Conservation (phyloP, 495 filamentous ascomycete genomes). For the Parathielavia hyrcaniae region DNA sequence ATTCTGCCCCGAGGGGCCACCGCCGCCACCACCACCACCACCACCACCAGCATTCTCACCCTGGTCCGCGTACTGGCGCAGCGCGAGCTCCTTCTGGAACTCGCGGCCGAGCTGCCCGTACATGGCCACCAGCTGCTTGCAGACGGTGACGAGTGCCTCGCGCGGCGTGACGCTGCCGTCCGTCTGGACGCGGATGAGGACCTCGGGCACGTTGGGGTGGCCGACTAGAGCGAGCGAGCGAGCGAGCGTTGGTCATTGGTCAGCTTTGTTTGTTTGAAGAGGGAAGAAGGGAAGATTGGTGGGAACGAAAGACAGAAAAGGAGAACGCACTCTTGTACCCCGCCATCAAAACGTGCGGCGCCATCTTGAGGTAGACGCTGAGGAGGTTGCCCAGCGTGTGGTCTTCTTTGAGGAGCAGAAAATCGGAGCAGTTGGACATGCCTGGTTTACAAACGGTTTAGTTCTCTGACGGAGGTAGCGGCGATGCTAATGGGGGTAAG, state of each 20-base stretch:
- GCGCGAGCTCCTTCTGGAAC: conserved; percentile 91
- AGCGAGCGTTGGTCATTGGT: no score
- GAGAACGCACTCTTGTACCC: conserved; percentile 68
- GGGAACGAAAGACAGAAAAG: neutral
- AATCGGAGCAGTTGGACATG: conserved; percentile 76
- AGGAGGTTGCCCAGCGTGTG: conserved; percentile 93
- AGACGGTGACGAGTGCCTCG: conserved; percentile 73
- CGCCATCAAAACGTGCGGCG: conserved; percentile 71
- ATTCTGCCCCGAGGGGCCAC: conserved; percentile 2
- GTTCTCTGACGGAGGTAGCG: neutral
- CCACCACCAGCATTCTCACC: conserved; percentile 38
- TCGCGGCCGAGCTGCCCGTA: conserved; percentile 70
- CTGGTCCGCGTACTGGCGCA: conserved; percentile 80
- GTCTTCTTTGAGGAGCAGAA: conserved; percentile 93
- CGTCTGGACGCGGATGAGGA: conserved; percentile 85
- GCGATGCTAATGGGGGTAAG: neutral
- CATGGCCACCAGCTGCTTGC: conserved; percentile 69
- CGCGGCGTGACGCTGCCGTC: conserved; percentile 81
- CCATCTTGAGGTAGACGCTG: conserved; percentile 69
- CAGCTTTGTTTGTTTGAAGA: neutral
- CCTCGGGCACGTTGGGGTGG: conserved; percentile 79
- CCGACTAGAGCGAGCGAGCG: conserved; percentile 56
- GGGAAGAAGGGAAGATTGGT: neutral
- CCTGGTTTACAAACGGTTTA: conserved; percentile 48
- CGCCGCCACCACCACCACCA: conserved; percentile 13